phyloP scores from a whole-genome alignment of 1,284 basidiomycete genomes.

The Fistulina hepatica region DNA sequence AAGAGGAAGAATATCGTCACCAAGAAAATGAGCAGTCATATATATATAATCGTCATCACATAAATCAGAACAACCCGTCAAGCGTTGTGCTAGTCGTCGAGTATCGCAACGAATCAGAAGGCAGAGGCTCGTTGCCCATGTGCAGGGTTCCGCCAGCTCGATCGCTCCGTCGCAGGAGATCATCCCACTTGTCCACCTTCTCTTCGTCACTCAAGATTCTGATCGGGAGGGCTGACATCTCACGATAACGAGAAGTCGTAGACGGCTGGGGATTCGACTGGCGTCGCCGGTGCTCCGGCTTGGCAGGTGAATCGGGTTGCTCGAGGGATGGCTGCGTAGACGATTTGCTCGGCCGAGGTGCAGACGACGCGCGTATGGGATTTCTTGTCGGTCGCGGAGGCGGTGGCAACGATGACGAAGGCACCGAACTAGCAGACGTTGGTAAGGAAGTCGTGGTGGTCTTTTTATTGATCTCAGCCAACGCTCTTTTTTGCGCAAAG shows the following conservation, averaged over 20 bases:
- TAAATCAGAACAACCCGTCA: neutral
- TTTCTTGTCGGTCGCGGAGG: slow-evolving; percentile 10
- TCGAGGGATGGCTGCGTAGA: slow-evolving; percentile 13
- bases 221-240: slow-evolving; percentile 22
- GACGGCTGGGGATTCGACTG: slow-evolving; percentile 21
- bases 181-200: slow-evolving; percentile 61
- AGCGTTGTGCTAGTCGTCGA: neutral
- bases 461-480: too few relatives aligned
- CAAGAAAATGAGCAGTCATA: too few relatives aligned
- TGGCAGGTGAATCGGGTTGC: too few relatives aligned
- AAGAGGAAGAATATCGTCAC: too few relatives aligned
- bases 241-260: slow-evolving; percentile 48
- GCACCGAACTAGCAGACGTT: neutral
- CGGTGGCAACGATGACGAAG: slow-evolving; percentile 2
- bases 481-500: slow-evolving; percentile 15
- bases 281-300: too few relatives aligned
- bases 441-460: neutral
- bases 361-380: neutral
- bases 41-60: too few relatives aligned
- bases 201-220: slow-evolving; percentile 45
- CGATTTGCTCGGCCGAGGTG: slow-evolving; percentile 6
- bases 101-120: neutral
- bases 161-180: slow-evolving; percentile 50
- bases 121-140: slow-evolving; percentile 22
- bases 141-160: slow-evolving; percentile 61